Evolutionary conservation across 148 eudicot genomes (phyloP).

Genomic region (Rhododendron ferrugineum): DNA sequence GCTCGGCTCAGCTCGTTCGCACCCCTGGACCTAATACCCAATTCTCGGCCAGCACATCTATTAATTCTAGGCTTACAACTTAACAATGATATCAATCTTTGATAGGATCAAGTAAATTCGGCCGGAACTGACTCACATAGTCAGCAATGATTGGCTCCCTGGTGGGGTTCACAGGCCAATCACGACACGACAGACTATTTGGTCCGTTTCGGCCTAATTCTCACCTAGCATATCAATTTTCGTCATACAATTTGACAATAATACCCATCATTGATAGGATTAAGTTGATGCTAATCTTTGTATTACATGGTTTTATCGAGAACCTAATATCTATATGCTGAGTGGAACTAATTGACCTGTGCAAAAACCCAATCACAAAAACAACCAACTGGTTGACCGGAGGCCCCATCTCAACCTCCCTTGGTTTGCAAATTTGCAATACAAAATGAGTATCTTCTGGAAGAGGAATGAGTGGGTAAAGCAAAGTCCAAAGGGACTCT

Average conservation of each 20-base stretch:
- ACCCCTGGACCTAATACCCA: background rate
- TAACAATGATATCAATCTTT: background rate
- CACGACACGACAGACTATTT: background rate
- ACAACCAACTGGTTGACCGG: constrained; percentile 31
- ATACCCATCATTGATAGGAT: background rate
- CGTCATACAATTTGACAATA: background rate
- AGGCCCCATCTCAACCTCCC: constrained; percentile 15
- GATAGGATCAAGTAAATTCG: too few species aligned
- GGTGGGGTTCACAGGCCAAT: background rate
- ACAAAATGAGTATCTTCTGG: constrained; percentile 16
- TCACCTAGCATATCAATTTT: background rate
- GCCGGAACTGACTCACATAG: background rate
- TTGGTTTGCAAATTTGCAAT: background rate
- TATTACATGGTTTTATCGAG: background rate
- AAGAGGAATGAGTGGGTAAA: constrained; percentile 11
- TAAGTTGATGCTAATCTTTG: background rate
- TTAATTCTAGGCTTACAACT: background rate
- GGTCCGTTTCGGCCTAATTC: background rate
- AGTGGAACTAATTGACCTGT: background rate
- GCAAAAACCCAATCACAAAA: constrained; percentile 12
- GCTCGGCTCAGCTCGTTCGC: background rate
- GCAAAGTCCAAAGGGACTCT: constrained; percentile 18
- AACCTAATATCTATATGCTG: background rate
- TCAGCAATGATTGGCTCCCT: background rate
- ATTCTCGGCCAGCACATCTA: background rate